Evolutionary conservation across 1,284 basidiomycete genomes (phyloP).

Genomic region (Salmacisia buchloeana): DNA sequence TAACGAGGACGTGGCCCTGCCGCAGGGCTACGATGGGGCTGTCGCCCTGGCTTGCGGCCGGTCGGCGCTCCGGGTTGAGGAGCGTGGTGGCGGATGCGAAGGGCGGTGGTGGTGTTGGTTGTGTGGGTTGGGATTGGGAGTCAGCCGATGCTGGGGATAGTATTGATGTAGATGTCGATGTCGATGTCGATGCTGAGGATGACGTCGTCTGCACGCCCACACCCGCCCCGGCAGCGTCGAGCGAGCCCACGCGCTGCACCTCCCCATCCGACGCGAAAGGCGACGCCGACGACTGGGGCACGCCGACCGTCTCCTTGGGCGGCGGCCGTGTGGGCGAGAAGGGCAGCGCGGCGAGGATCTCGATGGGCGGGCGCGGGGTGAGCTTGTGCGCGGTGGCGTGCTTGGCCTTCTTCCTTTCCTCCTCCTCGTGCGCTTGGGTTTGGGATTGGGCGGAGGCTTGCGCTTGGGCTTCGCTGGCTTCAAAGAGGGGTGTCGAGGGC

Average conservation of each 20-base stretch:
- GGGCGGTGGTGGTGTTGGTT: not conserved
- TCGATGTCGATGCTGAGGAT: not conserved
- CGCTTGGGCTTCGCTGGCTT: not conserved
- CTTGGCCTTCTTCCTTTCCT: too few species aligned
- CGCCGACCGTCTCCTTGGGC: not conserved
- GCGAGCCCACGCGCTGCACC: too few species aligned
- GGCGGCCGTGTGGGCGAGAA: conserved; percentile 57
- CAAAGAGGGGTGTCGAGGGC: conserved; percentile 22
- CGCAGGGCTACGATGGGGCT: conserved; percentile 74
- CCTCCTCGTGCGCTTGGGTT: too few species aligned
- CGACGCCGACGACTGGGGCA: conserved; percentile 14
- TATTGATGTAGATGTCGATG: not conserved
- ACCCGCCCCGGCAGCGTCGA: too few species aligned
- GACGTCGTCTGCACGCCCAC: too few species aligned
- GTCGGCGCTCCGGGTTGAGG: conserved; percentile 13
- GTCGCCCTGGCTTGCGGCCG: conserved; percentile 47
- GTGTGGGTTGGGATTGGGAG: conserved; percentile 53
- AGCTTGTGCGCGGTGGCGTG: conserved; percentile 44
- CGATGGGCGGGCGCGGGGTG: conserved; percentile 41
- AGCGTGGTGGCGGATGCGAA: not conserved
- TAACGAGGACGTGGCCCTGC: conserved; percentile 77
- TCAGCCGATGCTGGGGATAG: conserved; percentile 51
- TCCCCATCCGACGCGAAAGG: not conserved
- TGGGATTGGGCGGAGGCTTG: too few species aligned
- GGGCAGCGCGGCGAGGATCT: conserved; percentile 70